A percentile compares a stretch with the other conserved stretches of the same genome.
phyloP scores from a whole-genome alignment of 2,329 filamentous ascomycete genomes.

The Epichloe hybrida region DNA sequence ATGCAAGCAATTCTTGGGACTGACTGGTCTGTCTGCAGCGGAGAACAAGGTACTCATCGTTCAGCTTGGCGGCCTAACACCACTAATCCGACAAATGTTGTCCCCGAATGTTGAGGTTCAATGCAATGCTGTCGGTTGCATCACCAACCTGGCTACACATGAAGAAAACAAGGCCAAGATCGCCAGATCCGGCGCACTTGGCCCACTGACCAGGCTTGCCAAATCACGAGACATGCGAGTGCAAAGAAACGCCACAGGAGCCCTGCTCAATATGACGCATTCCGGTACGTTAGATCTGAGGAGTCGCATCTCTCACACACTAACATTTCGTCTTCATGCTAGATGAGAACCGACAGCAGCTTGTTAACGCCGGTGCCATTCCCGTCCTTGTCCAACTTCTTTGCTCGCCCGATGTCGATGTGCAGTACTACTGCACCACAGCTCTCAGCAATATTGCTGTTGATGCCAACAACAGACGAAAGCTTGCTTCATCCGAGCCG shows the following conservation, averaged over 20 bases:
- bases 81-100: slow-evolving; percentile 95
- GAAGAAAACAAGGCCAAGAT: slow-evolving; percentile 99
- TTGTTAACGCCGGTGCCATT: slow-evolving; percentile 95
- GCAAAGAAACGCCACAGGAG: slow-evolving; percentile 92
- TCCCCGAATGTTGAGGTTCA: slow-evolving; percentile 96
- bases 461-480: slow-evolving; percentile 78
- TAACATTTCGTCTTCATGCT: slow-evolving; percentile 2
- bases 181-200: slow-evolving; percentile 82
- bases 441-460: slow-evolving; percentile 98
- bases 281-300: slow-evolving; percentile 50
- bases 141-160: slow-evolving; percentile 94
- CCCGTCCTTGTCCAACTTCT: slow-evolving; percentile 92
- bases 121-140: slow-evolving; percentile 97
- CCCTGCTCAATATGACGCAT: slow-evolving; percentile 97
- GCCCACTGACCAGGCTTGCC: slow-evolving; percentile 77
- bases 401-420: slow-evolving; percentile 85
- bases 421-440: slow-evolving; percentile 98
- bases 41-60: slow-evolving; percentile 98
- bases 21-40: slow-evolving; percentile 46
- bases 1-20: neutral
- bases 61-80: slow-evolving; percentile 74
- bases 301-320: neutral
- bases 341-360: slow-evolving; percentile 96
- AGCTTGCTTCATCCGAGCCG: slow-evolving; percentile 79
- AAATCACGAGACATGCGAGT: slow-evolving; percentile 99